Percentiles rank a stretch among this genome's conserved stretches.
Evolutionary conservation across 805 yeast genomes (phyloP).

Genomic region (Kazachstania viticola): DNA sequence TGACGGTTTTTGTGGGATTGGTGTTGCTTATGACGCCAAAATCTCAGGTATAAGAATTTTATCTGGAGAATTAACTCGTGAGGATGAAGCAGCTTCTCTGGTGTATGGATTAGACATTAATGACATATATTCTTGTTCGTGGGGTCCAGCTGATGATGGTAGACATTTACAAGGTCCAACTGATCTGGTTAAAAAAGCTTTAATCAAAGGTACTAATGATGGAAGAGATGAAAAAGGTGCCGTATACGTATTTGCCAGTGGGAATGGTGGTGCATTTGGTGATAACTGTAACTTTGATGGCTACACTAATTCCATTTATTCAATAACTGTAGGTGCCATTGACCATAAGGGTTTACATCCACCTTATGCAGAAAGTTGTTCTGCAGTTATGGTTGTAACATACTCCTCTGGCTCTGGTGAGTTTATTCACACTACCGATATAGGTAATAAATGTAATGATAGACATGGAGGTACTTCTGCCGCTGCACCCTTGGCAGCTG

Average conservation of each 20-base stretch:
- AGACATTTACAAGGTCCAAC: conserved; percentile 78
- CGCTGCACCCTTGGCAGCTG: conserved; percentile 97
- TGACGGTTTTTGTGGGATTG: conserved; percentile 87
- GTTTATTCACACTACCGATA: conserved; percentile 80
- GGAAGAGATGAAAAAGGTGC: conserved; percentile 80
- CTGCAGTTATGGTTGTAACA: conserved; percentile 90
- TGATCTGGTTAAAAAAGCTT: conserved; percentile 62
- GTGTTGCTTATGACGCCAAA: conserved; percentile 81
- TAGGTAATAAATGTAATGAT: conserved; percentile 54
- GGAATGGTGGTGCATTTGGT: conserved; percentile 75
- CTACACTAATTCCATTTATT: conserved; percentile 88
- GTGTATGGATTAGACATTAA: conserved; percentile 69
- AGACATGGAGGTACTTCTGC: conserved; percentile 96
- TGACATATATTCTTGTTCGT: conserved; percentile 92
- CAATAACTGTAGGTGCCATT: conserved; percentile 89
- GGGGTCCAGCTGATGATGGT: conserved; percentile 98
- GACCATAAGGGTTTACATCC: conserved; percentile 85
- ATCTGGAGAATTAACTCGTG: conserved; percentile 67
- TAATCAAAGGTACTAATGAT: conserved; percentile 70
- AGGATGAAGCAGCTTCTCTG: conserved; percentile 86
- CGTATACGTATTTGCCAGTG: conserved; percentile 88
- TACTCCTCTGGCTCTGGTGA: conserved; percentile 88
- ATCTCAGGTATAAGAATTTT: conserved; percentile 87
- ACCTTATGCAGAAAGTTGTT: conserved; percentile 79
- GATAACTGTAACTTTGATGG: conserved; percentile 97